phyloP scores from a whole-genome alignment of 306 rosid genomes.

The Citrullus amarus region DNA sequence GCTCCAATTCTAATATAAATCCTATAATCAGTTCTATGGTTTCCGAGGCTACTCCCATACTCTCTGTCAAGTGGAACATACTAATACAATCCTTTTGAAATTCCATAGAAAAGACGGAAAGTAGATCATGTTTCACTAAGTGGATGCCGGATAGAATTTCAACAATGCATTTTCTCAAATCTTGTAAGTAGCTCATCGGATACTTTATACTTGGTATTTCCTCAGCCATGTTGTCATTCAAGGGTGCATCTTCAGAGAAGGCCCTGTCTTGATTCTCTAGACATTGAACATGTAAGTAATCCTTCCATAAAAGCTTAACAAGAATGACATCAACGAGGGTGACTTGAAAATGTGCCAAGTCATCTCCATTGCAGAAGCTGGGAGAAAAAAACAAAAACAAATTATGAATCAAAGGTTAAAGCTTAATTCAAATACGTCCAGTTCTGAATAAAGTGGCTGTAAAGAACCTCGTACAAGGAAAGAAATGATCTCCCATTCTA shows the following conservation, averaged over 20 bases:
- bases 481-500: not conserved
- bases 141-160: conserved; percentile 52
- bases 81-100: conserved; percentile 43
- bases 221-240: conserved; percentile 24
- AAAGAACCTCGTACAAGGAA: not conserved
- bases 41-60: conserved; percentile 20
- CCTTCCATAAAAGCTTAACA: conserved; percentile 65
- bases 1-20: conserved; percentile 57
- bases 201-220: conserved; percentile 26
- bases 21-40: conserved; percentile 39
- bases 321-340: conserved; percentile 47
- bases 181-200: conserved; percentile 55
- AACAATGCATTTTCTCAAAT: conserved; percentile 59
- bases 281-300: conserved; percentile 32
- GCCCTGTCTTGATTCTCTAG: conserved; percentile 31
- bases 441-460: not conserved
- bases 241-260: conserved; percentile 26
- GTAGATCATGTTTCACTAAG: conserved; percentile 35
- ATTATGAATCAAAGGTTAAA: conserved; percentile 4
- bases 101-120: conserved; percentile 40
- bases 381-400: conserved; percentile 17
- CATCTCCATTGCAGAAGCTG: conserved; percentile 54
- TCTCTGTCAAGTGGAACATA: conserved; percentile 37
- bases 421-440: not conserved
- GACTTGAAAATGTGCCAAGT: conserved; percentile 42